A percentile compares a stretch with the other conserved stretches of the same genome.
Evolutionary conservation across 1,284 basidiomycete genomes (phyloP).

Genomic region (Papiliotrema terrestris): DNA sequence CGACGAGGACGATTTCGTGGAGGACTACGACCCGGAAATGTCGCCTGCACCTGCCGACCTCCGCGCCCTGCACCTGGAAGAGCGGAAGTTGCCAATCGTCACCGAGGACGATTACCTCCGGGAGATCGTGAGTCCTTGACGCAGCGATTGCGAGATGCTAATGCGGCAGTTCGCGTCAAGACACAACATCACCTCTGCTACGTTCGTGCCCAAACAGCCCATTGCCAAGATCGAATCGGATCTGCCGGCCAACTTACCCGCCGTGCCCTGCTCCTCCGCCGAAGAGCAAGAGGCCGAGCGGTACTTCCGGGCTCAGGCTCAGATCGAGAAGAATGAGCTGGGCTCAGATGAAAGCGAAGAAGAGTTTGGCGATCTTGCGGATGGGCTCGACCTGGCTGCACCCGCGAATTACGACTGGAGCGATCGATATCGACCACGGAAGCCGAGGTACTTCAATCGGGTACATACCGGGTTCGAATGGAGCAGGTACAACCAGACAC

Average conservation of each 20-base stretch:
- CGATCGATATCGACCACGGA: constrained; percentile 97
- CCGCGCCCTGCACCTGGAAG: constrained; percentile 65
- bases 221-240: constrained; percentile 38
- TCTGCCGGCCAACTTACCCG: constrained; percentile 19
- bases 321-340: constrained; percentile 32
- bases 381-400: constrained; percentile 47
- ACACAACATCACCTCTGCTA: constrained; percentile 69
- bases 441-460: constrained; percentile 97
- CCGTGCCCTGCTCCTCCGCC: constrained; percentile 58
- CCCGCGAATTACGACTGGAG: constrained; percentile 84
- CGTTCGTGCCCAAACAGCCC: constrained; percentile 72
- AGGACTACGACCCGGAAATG: constrained; percentile 77
- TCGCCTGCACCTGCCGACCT: constrained; percentile 71
- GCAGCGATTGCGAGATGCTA: neutral
- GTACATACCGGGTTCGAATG: constrained; percentile 99
- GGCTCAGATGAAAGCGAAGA: constrained; percentile 62
- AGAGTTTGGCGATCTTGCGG: constrained; percentile 73
- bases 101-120: constrained; percentile 64
- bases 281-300: constrained; percentile 80
- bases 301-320: constrained; percentile 64
- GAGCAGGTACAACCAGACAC: constrained; percentile 99
- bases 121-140: constrained; percentile 59
- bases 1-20: constrained; percentile 53
- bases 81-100: constrained; percentile 72
- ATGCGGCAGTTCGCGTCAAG: constrained; percentile 65